Base-by-base conservation (phyloP, 495 filamentous ascomycete genomes). In the Daldinia vernicosa region DNA sequence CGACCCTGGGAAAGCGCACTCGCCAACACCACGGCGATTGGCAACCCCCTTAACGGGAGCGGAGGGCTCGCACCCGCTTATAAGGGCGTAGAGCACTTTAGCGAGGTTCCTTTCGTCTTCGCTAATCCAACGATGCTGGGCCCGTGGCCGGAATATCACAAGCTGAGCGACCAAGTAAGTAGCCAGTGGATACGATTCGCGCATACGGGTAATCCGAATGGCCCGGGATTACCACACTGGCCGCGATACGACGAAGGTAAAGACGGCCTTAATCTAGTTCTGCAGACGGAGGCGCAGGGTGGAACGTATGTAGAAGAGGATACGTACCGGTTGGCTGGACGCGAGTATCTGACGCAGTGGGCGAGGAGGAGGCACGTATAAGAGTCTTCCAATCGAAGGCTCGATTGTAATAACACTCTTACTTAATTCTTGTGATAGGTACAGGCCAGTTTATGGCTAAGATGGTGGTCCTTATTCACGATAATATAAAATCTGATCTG, bases 81-180 rank as follows among this genome's bases (percentile, higher is more conserved):
- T 24, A 67, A 77, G 53, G 78, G 78, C 28, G 78, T 78, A 7
- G 73, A 70, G 39, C 78, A 80, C 59, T 78, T 78, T 39, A 80
- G 76, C 58, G 78, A 80, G 64, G 67, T 78, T 5, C 73, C 67
- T 2, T 80, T 78, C 51, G 76, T 80, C 43, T 80, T 80, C 47
- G 74, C 75, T 37, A 80, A 78, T 17, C 76, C 78, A 55, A 67
- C 43, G 11, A 71, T 56, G 40, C 32, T 76, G 2, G 78, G 76
- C 15, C 76, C 78, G 32, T 80, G 76, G 78, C 58, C 59, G 4
- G 69, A 62, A 56, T 78, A 80, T 24, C 47, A 60, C 17, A 58
- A 43, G 47, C 51, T 80, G 43, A 78, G 76, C 50, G 56, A 65
- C 11, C 60, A 67, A 60, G 63, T 80, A 33, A 78, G 70, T n/a